Base-by-base conservation (phyloP, 768 basidiomycete genomes). In the Hypholoma fasciculare region DNA sequence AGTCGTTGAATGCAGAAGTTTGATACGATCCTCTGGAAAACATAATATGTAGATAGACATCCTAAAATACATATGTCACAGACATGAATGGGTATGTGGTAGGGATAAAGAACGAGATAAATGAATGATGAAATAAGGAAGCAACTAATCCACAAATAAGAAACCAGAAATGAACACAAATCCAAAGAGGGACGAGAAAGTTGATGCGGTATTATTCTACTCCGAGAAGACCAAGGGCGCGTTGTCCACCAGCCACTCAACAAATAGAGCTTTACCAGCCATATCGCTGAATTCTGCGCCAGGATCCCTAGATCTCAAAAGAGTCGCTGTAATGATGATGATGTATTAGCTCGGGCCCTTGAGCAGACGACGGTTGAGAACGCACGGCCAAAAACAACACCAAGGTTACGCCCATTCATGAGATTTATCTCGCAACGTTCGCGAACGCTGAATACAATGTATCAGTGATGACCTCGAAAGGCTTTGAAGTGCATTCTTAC, bases 311-410 rank as follows among this genome's bases (percentile, higher is more conserved):
- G 96, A 96, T 65, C 92, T 86, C 88, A 98, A 92, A 17, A 99
- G 79, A 0, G 96, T 98, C 11, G 96, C 96, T 98, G 63, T 2
- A 68, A 53, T 54, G 64, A 14, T 39, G 61, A 61, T n/a, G n/a
- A 36, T 48, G 23, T 20, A 46, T 59, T 63, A 39, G 65, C 36
- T 48, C 52, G 14, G 0, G 7, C 39, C 20, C 19, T 37, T 13
- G 56, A 61, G 56, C 34, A 48, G 43, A 7, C 19, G 23, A 47
- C 59, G 36, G 38, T 26, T 30, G 26, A 38, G n/a, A 13, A 87
- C 96, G 75, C 72, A 98, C 96, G 97, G 65, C 97, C 97, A 73
- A 98, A 98, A 42, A 99, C 96, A 30, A 98, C 95, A 6, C 97
- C 97, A 19, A 99, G 76, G 67, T 98, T 99, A 61, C 95, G 83